Evolutionary conservation across 331 rosid genomes (phyloP).

Genomic region (Telfairia occidentalis): DNA sequence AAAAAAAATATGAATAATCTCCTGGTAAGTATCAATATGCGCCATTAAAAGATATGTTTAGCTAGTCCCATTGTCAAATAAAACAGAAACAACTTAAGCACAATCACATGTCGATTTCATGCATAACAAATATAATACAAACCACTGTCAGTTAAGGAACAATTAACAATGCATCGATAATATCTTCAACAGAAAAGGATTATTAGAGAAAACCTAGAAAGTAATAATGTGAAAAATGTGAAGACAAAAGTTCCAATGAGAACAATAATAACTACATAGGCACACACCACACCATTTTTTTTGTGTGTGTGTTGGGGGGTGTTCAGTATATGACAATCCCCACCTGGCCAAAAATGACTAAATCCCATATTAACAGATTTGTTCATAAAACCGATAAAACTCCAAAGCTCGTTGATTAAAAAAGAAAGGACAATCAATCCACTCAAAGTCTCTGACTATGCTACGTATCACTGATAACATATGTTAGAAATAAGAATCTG

Average conservation of each 20-base stretch:
- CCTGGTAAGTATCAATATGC: background rate
- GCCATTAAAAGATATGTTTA: background rate
- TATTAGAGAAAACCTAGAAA: background rate
- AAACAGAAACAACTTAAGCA: background rate
- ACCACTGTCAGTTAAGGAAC: background rate
- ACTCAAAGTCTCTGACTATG: background rate
- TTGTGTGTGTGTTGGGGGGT: too few relatives aligned
- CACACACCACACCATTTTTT: background rate
- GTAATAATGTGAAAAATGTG: background rate
- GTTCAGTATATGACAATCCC: background rate
- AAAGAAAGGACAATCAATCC: background rate
- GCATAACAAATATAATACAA: background rate
- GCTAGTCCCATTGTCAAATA: background rate
- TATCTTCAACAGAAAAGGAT: background rate
- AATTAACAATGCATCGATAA: background rate
- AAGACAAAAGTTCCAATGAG: background rate
- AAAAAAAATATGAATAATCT: background rate
- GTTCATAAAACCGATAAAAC: background rate
- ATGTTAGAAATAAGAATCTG: background rate
- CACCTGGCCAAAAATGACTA: background rate
- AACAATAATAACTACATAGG: background rate
- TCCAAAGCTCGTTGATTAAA: background rate
- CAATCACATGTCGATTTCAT: background rate
- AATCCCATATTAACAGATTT: background rate
- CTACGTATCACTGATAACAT: background rate